Evolutionary conservation across 805 yeast genomes (phyloP).

Genomic region (Myxozyma kluyveri): DNA sequence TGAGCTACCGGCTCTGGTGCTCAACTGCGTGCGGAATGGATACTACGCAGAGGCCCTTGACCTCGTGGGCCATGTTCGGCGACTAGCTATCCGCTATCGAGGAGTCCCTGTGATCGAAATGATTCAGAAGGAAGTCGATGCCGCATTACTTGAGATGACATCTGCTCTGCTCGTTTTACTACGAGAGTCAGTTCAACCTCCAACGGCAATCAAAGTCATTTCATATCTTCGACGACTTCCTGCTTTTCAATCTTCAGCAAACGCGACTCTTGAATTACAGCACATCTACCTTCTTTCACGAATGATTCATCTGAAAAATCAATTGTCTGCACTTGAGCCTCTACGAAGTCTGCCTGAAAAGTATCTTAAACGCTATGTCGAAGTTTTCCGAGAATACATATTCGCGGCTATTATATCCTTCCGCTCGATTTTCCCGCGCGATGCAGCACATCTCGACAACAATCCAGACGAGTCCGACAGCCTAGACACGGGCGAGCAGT

Average conservation of each 20-base stretch:
- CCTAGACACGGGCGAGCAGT: conserved; percentile 22
- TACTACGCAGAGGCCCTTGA: conserved; percentile 88
- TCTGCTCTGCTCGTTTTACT: conserved; percentile 65
- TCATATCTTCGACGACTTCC: conserved; percentile 66
- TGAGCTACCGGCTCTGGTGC: conserved; percentile 78
- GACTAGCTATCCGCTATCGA: conserved; percentile 69
- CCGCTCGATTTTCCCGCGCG: conserved; percentile 57
- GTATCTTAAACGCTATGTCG: conserved; percentile 74
- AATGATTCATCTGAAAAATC: conserved; percentile 61
- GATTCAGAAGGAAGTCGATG: conserved; percentile 54
- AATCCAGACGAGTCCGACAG: neutral
- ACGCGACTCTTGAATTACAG: conserved; percentile 43
- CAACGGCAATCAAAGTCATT: conserved; percentile 73
- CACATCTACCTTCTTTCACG: conserved; percentile 66
- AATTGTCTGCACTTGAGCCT: conserved; percentile 57
- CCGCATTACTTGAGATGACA: conserved; percentile 58
- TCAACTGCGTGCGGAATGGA: conserved; percentile 81
- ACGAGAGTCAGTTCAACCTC: conserved; percentile 72
- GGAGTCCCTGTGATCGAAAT: conserved; percentile 51
- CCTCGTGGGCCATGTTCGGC: conserved; percentile 67
- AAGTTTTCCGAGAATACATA: conserved; percentile 78
- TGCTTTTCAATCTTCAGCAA: conserved; percentile 35
- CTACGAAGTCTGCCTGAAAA: conserved; percentile 55
- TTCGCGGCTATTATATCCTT: conserved; percentile 69
- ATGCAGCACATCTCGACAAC: too few relatives aligned